A percentile compares a stretch with the other conserved stretches of the same genome.
These are phyloP conservation scores for Kluyveromyces sp. DNA, from an alignment of 1,139 yeast species.

Conservation along the genomic window DNA sequence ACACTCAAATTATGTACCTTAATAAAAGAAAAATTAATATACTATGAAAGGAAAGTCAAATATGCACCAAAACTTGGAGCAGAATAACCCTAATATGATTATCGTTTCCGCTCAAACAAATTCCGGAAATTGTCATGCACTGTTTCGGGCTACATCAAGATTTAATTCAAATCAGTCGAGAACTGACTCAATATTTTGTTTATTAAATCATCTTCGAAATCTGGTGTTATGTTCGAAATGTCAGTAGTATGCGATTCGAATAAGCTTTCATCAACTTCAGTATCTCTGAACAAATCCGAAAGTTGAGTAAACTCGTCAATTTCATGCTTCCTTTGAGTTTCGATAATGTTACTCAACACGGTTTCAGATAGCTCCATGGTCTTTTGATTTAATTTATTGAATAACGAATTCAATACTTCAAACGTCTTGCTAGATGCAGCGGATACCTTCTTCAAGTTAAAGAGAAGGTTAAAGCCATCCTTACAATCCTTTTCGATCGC, in stretches of 20 bases:
- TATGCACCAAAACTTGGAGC: too few species aligned
- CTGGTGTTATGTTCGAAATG: neutral
- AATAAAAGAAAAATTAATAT: too few species aligned
- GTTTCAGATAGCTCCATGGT: slow-evolving; percentile 15
- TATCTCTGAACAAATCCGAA: slow-evolving; percentile 5
- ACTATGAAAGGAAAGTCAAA: too few species aligned
- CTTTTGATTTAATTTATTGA: slow-evolving; percentile 39
- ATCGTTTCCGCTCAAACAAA: too few species aligned
- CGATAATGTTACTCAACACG: slow-evolving; percentile 2
- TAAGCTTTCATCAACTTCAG: slow-evolving; percentile 3
- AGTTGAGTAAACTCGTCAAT: slow-evolving; percentile 4
- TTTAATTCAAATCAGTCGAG: neutral
- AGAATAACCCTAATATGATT: too few species aligned
- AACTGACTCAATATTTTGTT: slow-evolving; percentile 2
- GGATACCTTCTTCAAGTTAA: slow-evolving; percentile 57
- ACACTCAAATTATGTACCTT: too few species aligned
- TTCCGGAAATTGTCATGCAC: too few species aligned
- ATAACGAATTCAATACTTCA: slow-evolving; percentile 64
- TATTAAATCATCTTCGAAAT: slow-evolving; percentile 1
- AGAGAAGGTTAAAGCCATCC: slow-evolving; percentile 62
- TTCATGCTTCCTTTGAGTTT: slow-evolving; percentile 2
- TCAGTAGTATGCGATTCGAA: neutral
- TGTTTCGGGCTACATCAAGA: too few species aligned
- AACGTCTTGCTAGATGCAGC: slow-evolving; percentile 69
- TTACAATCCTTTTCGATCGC: slow-evolving; percentile 62